Percentiles rank a stretch among this genome's conserved stretches.
Conservation (phyloP, 2,329 filamentous ascomycete species). For the Aspergillus sp. region DNA sequence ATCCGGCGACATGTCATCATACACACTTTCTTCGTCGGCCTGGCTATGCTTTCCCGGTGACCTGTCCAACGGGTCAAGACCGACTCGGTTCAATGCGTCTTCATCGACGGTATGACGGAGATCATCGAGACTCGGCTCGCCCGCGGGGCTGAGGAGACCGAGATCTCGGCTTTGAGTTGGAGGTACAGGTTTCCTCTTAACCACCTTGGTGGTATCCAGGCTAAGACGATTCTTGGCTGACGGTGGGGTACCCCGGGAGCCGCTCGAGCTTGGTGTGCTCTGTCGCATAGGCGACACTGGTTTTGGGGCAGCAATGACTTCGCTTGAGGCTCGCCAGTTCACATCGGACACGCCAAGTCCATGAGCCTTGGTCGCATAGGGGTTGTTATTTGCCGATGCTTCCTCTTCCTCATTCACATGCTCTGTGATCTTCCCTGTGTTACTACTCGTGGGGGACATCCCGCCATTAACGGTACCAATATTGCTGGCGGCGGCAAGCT, state of each 20-base stretch:
- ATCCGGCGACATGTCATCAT: constrained; percentile 55
- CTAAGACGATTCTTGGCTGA: constrained; percentile 1
- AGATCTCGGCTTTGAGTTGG: constrained; percentile 19
- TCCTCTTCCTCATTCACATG: too few relatives aligned
- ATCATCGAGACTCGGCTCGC: constrained; percentile 34
- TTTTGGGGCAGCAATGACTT: neutral
- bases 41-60: constrained; percentile 18
- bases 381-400: too few relatives aligned
- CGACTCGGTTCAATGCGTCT: constrained; percentile 44
- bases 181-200: constrained; percentile 48
- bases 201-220: constrained; percentile 37
- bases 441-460: constrained; percentile 1
- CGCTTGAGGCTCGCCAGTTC: neutral
- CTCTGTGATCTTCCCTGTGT: neutral
- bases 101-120: constrained; percentile 38
- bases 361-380: neutral
- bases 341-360: neutral
- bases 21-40: constrained; percentile 37
- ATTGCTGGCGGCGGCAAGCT: constrained; percentile 56
- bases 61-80: constrained; percentile 19
- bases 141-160: constrained; percentile 13
- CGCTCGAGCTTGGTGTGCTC: neutral
- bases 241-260: neutral
- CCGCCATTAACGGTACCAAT: constrained; percentile 20
- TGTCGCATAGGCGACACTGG: neutral